Conservation (phyloP, 1,284 basidiomycete species). For the Ganoderma boninense region DNA sequence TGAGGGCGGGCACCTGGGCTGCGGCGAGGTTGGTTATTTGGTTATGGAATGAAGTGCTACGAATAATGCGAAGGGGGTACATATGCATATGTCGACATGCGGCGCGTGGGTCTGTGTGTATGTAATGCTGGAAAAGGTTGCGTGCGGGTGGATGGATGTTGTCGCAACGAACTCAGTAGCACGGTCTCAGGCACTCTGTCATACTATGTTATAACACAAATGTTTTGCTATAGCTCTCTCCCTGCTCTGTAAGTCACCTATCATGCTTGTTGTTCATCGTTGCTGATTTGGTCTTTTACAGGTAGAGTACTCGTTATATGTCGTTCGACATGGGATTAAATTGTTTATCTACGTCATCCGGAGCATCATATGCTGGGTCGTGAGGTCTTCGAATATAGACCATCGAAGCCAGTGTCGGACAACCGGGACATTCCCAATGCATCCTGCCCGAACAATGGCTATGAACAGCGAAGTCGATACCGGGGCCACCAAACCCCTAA, state of each 20-base stretch:
- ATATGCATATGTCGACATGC: conserved; percentile 20
- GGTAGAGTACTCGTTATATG: neutral
- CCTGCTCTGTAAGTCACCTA: neutral
- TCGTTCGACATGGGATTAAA: neutral
- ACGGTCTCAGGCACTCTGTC: neutral
- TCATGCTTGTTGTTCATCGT: neutral
- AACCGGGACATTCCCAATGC: neutral
- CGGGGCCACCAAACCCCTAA: neutral
- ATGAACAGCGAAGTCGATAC: neutral
- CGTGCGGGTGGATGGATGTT: neutral
- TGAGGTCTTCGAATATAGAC: neutral
- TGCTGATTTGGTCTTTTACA: neutral
- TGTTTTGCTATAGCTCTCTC: neutral
- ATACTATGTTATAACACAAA: neutral
- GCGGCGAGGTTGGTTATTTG: neutral
- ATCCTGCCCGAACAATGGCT: neutral
- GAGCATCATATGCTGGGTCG: neutral
- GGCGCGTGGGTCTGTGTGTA: conserved; percentile 10
- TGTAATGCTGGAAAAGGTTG: conserved; percentile 2
- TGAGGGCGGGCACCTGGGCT: conserved; percentile 17
- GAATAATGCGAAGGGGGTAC: neutral
- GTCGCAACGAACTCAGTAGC: neutral
- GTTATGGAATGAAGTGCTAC: neutral
- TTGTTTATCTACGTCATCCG: neutral
- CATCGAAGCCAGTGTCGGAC: neutral